phyloP scores from a whole-genome alignment of 768 basidiomycete genomes.

The Cyathus striatus region DNA sequence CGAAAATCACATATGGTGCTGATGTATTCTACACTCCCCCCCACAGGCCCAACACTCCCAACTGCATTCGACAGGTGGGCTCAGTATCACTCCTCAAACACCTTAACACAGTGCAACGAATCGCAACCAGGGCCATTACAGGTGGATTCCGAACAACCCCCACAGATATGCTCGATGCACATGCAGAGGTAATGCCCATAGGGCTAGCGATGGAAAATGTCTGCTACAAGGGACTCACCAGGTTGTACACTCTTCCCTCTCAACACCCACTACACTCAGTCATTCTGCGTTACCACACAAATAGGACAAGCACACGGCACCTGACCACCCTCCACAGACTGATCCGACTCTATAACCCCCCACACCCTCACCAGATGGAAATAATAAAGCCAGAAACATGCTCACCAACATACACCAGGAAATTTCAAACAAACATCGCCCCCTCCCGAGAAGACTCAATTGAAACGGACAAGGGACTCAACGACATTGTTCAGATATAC shows the following conservation, averaged over 20 bases:
- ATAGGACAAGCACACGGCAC: conserved; percentile 7
- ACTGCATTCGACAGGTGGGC: not conserved
- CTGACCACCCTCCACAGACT: too few species aligned
- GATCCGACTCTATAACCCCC: not conserved
- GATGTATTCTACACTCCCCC: conserved; percentile 16
- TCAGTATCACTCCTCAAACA: conserved; percentile 1
- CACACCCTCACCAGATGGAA: too few species aligned
- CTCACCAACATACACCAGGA: too few species aligned
- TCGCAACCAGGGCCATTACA: conserved; percentile 7
- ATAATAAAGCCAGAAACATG: too few species aligned
- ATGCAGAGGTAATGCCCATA: conserved; percentile 11
- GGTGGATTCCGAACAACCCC: conserved; percentile 9
- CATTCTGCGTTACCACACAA: conserved; percentile 6
- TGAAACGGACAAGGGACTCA: too few species aligned
- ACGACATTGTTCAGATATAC: too few species aligned
- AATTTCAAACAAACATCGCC: too few species aligned
- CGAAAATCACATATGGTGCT: conserved; percentile 12
- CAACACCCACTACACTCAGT: too few species aligned
- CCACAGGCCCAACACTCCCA: not conserved
- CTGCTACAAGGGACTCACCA: too few species aligned
- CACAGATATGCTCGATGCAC: conserved; percentile 8
- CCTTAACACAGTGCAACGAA: conserved; percentile 8
- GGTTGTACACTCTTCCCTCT: too few species aligned
- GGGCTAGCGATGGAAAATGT: conserved; percentile 8
- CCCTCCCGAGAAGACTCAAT: too few species aligned